These are phyloP conservation scores for Suhomyces taliae DNA, from an alignment of 1,139 yeast genomes.

Conservation along the genomic window DNA sequence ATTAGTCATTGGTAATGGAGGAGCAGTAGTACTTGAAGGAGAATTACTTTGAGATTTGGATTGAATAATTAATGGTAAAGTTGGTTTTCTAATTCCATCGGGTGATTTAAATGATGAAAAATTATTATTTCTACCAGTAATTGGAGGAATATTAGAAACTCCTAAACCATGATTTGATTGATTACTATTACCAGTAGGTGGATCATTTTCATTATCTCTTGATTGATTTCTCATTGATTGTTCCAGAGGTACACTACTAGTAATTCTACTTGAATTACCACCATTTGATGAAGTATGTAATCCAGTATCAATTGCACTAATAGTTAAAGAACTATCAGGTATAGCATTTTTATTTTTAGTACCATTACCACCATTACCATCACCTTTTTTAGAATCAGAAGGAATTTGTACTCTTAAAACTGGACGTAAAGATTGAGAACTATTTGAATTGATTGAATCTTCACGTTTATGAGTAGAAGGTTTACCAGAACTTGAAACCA, in stretches of 20 bases:
- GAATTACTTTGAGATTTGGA: slow-evolving; percentile 45
- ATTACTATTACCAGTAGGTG: background rate
- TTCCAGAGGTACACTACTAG: slow-evolving; percentile 5
- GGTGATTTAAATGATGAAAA: slow-evolving; percentile 40
- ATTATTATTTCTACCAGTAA: slow-evolving; percentile 21
- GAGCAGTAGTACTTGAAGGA: slow-evolving; percentile 46
- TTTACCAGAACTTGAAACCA: background rate
- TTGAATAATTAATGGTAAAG: slow-evolving; percentile 41
- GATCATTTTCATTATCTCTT: background rate
- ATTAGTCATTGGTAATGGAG: slow-evolving; percentile 30
- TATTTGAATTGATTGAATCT: slow-evolving; percentile 12
- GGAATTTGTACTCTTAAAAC: slow-evolving; percentile 54
- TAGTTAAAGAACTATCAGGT: slow-evolving; percentile 34
- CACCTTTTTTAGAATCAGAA: slow-evolving; percentile 31
- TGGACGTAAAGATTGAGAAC: slow-evolving; percentile 35
- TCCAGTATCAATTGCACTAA: slow-evolving; percentile 40
- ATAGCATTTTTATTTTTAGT: slow-evolving; percentile 6
- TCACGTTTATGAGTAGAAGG: slow-evolving; percentile 13
- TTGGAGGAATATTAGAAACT: slow-evolving; percentile 16
- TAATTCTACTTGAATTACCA: slow-evolving; percentile 5
- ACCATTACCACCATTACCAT: background rate
- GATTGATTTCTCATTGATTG: slow-evolving; percentile 2
- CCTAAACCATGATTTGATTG: background rate
- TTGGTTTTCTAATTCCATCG: slow-evolving; percentile 34
- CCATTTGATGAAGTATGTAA: slow-evolving; percentile 8